Evolutionary conservation across 169 alveolate genomes (phyloP), one percentile per base, ranked within the genome.

Genomic region (Plasmodium gonderi): DNA sequence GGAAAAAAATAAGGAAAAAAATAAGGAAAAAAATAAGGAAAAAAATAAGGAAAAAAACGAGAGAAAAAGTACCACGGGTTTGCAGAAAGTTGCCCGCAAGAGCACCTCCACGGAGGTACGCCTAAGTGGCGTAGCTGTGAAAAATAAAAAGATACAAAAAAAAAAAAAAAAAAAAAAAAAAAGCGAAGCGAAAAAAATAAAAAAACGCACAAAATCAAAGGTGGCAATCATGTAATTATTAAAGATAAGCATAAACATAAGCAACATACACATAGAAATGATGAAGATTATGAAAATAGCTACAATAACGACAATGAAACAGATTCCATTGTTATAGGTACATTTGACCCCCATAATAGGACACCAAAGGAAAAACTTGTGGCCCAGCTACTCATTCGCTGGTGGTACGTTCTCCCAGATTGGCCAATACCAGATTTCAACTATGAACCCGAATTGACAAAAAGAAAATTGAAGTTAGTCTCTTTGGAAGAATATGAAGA

Each of bases 361-460:
- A 83, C 92, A 44, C 12, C 69, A 1, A 95, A 90, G 69, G 96
- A 92, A 76, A 92, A 94, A 33, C 93, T 95, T 38, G 97, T 95
- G 26, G 96, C 97, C 1, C 97, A 95, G 31, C 77, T 95, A 40
- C 92, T 95, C 64, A 83, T 93, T 31, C 74, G 99, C 40, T 98
- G 99, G 98, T 97, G 98, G 98, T 98, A 97, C 85, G 98, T 96
- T 17, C 96, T 98, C 20, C 99, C 99, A 4, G 98, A 97, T 9
- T 98, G 99, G 99, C 99, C 99, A 5, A 98, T 98, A 23, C 96
- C 96, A 31, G 94, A 98, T 82, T 97, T 94, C 74, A 97, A 98
- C 82, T 97, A 96, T 60, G 89, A 82, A 20, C 94, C 82, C 0
- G 87, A 94, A 80, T 91, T 98, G 17, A 92, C 92, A 44, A 94